Base-by-base conservation (phyloP, 139 green algal genomes). In the Volvox africanus region DNA sequence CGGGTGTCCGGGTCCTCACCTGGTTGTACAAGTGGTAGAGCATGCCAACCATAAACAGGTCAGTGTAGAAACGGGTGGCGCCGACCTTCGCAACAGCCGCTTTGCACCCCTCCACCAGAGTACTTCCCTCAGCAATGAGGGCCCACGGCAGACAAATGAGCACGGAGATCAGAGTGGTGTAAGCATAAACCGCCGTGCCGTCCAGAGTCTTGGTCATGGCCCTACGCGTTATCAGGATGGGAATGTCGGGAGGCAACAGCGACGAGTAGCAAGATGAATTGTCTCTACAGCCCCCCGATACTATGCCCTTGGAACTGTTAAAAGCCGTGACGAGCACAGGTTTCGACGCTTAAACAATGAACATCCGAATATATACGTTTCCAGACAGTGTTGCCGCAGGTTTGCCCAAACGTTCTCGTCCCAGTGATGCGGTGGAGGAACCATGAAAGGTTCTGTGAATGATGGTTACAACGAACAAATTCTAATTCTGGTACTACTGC, bases 1-100 rank as follows among this genome's bases (percentile, higher is more conserved):
- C 44, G 9, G 44, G 5, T 55, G 44, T 14, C 44, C 44, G 9
- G 44, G 5, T 55, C 44, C 93, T 55, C 61, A 98, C 94, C 96
- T 99, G 97, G 94, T 99, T 99, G 97, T 99, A 99, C 81, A 99
- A 91, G 93, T 99, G 98, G 95, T 99, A 99, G 88, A 99, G 96
- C 90, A 99, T 93, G 67, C 98, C 98, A 0, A 99, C 98, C 32
- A 91, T 93, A 68, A 97, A 89, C 62, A 99, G 96, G 81, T 97
- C 93, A 9, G 76, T 93, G 92, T 97, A 97, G 94, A 99, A 99
- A 69, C 96, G 95, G 61, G 86, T 77, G 28, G 94, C 87, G 73
- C 97, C 97, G 17, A 98, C 92, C 92, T 96, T 96, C 21, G 93
- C 94, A 65, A 97, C 95, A 78, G 94, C 94, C 16, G 87, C 82